phyloP scores from a whole-genome alignment of 495 filamentous ascomycete genomes.

The Cenococcum geophilum region DNA sequence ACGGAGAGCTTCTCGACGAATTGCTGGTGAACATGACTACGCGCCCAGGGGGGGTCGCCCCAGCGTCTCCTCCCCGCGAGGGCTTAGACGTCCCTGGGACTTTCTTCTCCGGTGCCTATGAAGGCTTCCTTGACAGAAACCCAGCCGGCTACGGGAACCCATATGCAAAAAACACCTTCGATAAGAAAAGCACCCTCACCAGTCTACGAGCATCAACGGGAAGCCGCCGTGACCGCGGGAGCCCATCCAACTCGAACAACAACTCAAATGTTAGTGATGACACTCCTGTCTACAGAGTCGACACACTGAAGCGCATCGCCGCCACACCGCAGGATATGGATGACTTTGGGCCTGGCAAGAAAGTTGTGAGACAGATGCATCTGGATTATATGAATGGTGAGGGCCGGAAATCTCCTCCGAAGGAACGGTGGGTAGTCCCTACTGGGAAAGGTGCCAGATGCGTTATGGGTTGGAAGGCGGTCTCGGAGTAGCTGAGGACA shows the following conservation, averaged over 20 bases:
- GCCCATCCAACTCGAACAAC: neutral
- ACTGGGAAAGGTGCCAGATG: slow-evolving; percentile 4
- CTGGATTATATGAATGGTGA: neutral
- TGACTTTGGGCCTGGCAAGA: neutral
- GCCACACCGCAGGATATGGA: neutral
- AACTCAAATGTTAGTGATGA: neutral
- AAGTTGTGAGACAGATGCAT: neutral
- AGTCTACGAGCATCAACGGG: neutral
- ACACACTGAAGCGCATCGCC: neutral
- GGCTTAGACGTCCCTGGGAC: neutral
- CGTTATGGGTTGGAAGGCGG: slow-evolving; percentile 5
- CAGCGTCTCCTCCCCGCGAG: neutral
- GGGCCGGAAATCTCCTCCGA: neutral
- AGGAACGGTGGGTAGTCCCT: neutral
- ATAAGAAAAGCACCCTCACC: too few relatives aligned
- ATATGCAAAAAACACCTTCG: too few relatives aligned
- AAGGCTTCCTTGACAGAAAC: too few relatives aligned
- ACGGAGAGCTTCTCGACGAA: neutral
- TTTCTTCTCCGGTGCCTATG: neutral
- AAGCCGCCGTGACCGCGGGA: neutral
- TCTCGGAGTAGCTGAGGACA: neutral
- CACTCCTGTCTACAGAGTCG: neutral
- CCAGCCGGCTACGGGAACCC: too few relatives aligned
- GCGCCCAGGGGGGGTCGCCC: neutral
- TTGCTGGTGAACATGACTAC: neutral